Evolutionary conservation across 2,329 filamentous ascomycete genomes (phyloP), one percentile per base, ranked within the genome.

Genomic region (Colletotrichum chlorophyti): DNA sequence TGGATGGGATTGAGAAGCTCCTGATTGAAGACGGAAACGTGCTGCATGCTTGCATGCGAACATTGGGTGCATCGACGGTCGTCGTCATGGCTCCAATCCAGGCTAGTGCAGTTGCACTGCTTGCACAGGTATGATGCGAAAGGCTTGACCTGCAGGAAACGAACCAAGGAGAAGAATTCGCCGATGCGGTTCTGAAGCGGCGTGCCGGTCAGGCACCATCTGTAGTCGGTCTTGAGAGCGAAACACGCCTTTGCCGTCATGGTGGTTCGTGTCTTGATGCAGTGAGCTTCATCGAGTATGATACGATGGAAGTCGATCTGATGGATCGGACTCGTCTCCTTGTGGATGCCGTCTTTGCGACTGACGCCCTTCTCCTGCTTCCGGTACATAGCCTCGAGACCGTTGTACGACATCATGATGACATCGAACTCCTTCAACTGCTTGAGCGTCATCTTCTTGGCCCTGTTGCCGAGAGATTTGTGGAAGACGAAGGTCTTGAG

Each of bases 111-210:
- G 5, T 83, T 72, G 70, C 95, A 99, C 55, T 86, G 82, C 70
- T 94, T 95, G 81, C 95, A 99, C 64, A 97, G 89, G 70, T 99
- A 99, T 64, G 91, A 93, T 7, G 94, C 90, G 72, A 97, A 98
- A 0, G 94, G 94, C 8, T 84, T 83, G 31, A 97, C 83, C 70
- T 97, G 90, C 26, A 99, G 83, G 73, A 99, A 99, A 3, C 95
- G 89, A 53, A 99, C 81, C 19, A 98, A 79, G 1, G 94, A 98
- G 75, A 98, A 97, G 73, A 97, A 96, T 72, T 98, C 94, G 68
- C 95, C 94, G 64, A 98, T 98, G 50, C 94, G 90, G 69, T 98
- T 99, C 72, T 99, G 95, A 1, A 99, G 86, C 0, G 95, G 95
- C 1, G 95, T 99, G 8, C 95, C 95, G 14, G 91, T 95, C 58